These are phyloP conservation scores for Ustilago bromivora DNA, from an alignment of 1,284 basidiomycete genomes.

Conservation along the genomic window DNA sequence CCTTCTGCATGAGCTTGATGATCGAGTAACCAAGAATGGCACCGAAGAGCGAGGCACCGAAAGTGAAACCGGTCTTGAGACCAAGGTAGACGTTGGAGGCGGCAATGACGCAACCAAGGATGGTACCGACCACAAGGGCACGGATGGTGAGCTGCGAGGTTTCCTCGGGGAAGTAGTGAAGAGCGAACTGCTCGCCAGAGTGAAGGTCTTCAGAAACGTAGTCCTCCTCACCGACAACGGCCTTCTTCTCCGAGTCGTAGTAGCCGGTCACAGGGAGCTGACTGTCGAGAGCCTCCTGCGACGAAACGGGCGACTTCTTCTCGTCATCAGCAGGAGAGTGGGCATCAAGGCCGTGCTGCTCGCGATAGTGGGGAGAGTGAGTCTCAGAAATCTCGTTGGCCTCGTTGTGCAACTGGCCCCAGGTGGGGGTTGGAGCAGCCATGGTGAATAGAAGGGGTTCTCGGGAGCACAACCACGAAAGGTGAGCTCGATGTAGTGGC, in stretches of 20 bases:
- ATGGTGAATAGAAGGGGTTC: constrained; percentile 19
- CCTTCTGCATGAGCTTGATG: constrained; percentile 75
- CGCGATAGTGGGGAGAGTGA: constrained; percentile 39
- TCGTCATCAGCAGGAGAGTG: constrained; percentile 32
- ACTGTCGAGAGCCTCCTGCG: constrained; percentile 31
- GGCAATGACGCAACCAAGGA: constrained; percentile 76
- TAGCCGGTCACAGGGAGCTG: constrained; percentile 41
- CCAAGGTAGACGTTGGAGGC: constrained; percentile 79
- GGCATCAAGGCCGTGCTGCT: constrained; percentile 34
- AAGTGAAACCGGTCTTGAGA: constrained; percentile 77
- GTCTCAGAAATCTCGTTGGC: constrained; percentile 52
- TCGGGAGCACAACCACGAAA: constrained; percentile 1
- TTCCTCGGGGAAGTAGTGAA: constrained; percentile 54
- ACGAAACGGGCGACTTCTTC: constrained; percentile 49
- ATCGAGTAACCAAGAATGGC: constrained; percentile 78
- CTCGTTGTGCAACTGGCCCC: constrained; percentile 50
- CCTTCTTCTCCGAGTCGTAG: constrained; percentile 50
- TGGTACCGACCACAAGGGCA: constrained; percentile 75
- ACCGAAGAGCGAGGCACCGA: constrained; percentile 77
- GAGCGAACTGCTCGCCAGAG: constrained; percentile 49
- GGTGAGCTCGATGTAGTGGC: constrained; percentile 9
- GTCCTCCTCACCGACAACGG: constrained; percentile 41
- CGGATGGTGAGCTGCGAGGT: constrained; percentile 67
- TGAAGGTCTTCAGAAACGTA: constrained; percentile 40
- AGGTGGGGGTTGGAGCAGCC: constrained; percentile 44